A percentile compares a stretch with the other conserved stretches of the same genome.
Conservation (phyloP, 2,329 filamentous ascomycete species). For the Alternaria sp. region DNA sequence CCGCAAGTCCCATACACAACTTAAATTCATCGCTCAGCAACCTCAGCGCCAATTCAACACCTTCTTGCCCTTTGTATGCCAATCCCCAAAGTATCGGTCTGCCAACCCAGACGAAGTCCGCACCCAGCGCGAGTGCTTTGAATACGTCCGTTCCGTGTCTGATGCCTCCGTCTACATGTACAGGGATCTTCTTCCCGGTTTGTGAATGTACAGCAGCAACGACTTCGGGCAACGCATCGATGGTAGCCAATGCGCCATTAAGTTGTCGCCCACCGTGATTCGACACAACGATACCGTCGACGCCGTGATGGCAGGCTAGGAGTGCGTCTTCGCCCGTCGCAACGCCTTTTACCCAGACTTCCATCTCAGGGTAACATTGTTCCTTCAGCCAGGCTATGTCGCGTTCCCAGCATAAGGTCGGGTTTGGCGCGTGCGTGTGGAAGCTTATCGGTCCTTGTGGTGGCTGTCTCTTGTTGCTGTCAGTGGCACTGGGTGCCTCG, state of each 20-base stretch:
- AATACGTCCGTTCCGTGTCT: slow-evolving; percentile 90
- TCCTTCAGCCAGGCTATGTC: slow-evolving; percentile 30
- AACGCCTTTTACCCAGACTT: slow-evolving; percentile 54
- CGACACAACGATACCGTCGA: slow-evolving; percentile 56
- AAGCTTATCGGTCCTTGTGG: slow-evolving; percentile 23
- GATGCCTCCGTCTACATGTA: slow-evolving; percentile 89
- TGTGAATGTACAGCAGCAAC: slow-evolving; percentile 55
- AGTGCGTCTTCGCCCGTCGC: slow-evolving; percentile 51
- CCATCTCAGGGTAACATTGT: slow-evolving; percentile 29
- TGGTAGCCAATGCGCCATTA: slow-evolving; percentile 52
- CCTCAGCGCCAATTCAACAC: slow-evolving; percentile 28
- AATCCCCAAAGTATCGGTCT: slow-evolving; percentile 70
- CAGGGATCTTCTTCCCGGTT: slow-evolving; percentile 57
- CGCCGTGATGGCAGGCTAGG: slow-evolving; percentile 51
- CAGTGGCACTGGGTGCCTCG: slow-evolving; percentile 3
- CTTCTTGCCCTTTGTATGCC: slow-evolving; percentile 47
- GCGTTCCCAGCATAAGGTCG: slow-evolving; percentile 32
- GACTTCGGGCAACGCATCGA: slow-evolving; percentile 61
- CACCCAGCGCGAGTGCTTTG: slow-evolving; percentile 91
- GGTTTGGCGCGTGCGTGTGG: slow-evolving; percentile 30
- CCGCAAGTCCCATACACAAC: slow-evolving; percentile 34
- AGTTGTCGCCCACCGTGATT: slow-evolving; percentile 62
- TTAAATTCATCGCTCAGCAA: slow-evolving; percentile 26
- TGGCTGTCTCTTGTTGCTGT: slow-evolving; percentile 1
- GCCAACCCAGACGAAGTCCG: slow-evolving; percentile 76